Evolutionary conservation across 768 basidiomycete species (phyloP), one percentile per base, ranked within the genome.

Genomic region (Tulasnella sp.): DNA sequence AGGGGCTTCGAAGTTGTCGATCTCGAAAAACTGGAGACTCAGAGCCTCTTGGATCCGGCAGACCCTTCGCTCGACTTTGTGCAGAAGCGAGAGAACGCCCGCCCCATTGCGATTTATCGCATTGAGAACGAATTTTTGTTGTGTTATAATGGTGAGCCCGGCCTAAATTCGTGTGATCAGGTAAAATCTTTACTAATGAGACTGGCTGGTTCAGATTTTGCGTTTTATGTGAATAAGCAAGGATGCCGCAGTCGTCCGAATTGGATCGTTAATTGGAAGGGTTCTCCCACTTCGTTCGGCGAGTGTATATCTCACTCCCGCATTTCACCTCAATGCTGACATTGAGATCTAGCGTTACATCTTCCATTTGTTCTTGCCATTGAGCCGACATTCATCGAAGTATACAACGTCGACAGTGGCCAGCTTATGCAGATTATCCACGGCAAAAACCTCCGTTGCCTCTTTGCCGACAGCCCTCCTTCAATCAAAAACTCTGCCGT

Each of bases 1-100:
- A 94, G 95, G 84, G 98, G 98, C 24, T 99, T 99, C 85, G 98
- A 99, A 87, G 98, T 99, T 82, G 96, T 99, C 82, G 98, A 99
- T 85, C 90, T 99, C 54, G 96, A 98, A 86, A 97, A 93, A 81
- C 87, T 99, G 86, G 98, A 99, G 85, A 98, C 97, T 60, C 97
- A 99, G 87, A 96, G 96, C 4, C 86, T 99, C 83, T 89, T 99
- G 77, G 98, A 99, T 86, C 98, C 97, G 0, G 90, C 92, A 16
- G 98, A 99, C 84, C 90, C 91, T 81, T 93, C 93, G 20, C 90
- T 99, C 50, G 97, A 99, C 82, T 98, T 99, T 87, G 96, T 98
- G 44, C 89, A 95, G 82, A 96, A 93, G 86, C 88, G 93, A 81
- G 96, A 97, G 85, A 95, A 93, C 84, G 88, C 97, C 69, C 89